Evolutionary conservation across 225 moss, liverwort and hornwort species (phyloP), one percentile per base, ranked within the genome.

Genomic region (Straminergon stramineum): DNA sequence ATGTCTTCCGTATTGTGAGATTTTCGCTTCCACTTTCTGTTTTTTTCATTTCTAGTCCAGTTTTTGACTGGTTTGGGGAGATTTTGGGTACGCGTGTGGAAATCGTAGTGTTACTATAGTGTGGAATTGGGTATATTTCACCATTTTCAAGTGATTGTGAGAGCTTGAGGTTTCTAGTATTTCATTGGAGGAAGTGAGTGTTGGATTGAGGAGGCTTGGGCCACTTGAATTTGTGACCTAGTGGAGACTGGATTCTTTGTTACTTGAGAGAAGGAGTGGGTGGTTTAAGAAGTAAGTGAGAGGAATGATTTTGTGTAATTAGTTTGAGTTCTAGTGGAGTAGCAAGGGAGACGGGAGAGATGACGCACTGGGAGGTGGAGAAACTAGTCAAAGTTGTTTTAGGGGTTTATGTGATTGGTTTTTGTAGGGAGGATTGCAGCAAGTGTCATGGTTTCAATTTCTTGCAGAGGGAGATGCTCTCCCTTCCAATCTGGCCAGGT

Each of bases 381-480:
- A 83, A 87, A 87, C 60, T 39, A 74, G 84, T 66, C 27, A 52
- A 67, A 58, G 8, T 37, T 39, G 22, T 84, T 81, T 81, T 26
- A 76, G 76, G 88, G 85, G 52, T 81, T 84, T 75, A 28, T 64
- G 75, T 64, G 62, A 34, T 55, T 34, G 27, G 2, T 35, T 88
- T 90, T 68, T 91, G 85, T 93, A 99, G 99, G 95, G 95, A 93
- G 99, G 99, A 88, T 88, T 99, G 88, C 97, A 97, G 87, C 99
- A 97, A 89, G 96, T 99, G 60, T 97, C 99, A 92, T 99, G 99
- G 99, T 99, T 99, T 94, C 96, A 97, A 87, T 95, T 96, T 80
- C 91, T 94, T 68, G 92, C 96, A 37, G 97, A 97, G 92, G 93
- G 91, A 91, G 97, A 97, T 84, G 91, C 84, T 82, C 85, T 88